These are phyloP conservation scores for Stropharia rugosoannulata DNA, from an alignment of 768 basidiomycete species.

Conservation along the genomic window DNA sequence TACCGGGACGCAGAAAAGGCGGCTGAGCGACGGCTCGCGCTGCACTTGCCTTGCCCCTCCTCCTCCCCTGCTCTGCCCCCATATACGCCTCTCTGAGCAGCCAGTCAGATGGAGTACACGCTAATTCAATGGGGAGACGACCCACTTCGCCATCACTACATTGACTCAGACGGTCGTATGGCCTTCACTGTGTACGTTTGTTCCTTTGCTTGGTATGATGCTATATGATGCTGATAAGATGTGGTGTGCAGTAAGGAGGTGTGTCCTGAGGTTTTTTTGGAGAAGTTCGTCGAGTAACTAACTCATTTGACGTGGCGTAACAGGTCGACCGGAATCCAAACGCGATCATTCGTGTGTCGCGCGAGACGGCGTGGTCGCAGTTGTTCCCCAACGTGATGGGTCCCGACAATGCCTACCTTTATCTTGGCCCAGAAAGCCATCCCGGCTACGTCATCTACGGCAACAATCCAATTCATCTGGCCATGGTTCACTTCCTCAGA, in stretches of 20 bases:
- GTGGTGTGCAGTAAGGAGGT: background rate
- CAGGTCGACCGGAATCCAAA: constrained; percentile 61
- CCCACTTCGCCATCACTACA: constrained; percentile 57
- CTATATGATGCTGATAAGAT: background rate
- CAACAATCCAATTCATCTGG: constrained; percentile 49
- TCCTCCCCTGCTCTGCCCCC: constrained; percentile 4
- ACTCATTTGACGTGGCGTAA: constrained; percentile 2
- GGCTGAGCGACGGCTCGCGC: constrained; percentile 2
- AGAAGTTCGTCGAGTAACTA: background rate
- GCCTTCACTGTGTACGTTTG: constrained; percentile 69
- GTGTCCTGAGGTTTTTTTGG: background rate
- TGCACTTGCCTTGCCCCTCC: constrained; percentile 15
- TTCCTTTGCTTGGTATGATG: background rate
- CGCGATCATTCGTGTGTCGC: constrained; percentile 59
- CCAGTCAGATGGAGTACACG: constrained; percentile 29
- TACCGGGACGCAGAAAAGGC: too few species aligned
- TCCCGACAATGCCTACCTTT: constrained; percentile 75
- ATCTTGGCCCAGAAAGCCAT: constrained; percentile 63
- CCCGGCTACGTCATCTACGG: constrained; percentile 72
- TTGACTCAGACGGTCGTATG: constrained; percentile 59
- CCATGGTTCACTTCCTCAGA: constrained; percentile 55
- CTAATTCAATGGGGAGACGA: constrained; percentile 68
- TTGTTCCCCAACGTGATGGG: constrained; percentile 74
- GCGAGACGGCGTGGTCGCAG: constrained; percentile 66
- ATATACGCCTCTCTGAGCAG: constrained; percentile 19